phyloP scores from a whole-genome alignment of 768 basidiomycete genomes.

The Serendipita vermifera region DNA sequence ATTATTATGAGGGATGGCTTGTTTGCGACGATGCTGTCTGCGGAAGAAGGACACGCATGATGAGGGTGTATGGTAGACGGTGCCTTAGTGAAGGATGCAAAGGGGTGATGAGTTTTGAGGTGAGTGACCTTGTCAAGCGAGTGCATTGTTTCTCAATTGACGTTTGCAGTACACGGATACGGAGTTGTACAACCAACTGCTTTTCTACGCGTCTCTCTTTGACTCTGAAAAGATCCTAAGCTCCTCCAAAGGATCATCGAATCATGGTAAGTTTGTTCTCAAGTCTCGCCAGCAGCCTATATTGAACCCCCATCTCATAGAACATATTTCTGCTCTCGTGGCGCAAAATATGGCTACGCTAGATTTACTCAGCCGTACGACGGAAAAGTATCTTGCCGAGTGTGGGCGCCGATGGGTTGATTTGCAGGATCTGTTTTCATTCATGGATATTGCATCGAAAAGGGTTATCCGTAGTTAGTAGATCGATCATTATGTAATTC shows the following conservation, averaged over 20 bases:
- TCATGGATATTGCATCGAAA: too few relatives aligned
- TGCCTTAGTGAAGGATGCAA: conserved; percentile 61
- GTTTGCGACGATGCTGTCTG: conserved; percentile 82
- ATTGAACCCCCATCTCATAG: conserved; percentile 26
- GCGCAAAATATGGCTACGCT: conserved; percentile 41
- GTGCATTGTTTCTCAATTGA: conserved; percentile 9
- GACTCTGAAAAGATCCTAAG: conserved; percentile 51
- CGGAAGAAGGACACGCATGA: conserved; percentile 73
- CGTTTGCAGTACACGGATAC: conserved; percentile 61
- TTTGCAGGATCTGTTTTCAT: conserved; percentile 64
- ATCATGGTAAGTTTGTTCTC: conserved; percentile 16
- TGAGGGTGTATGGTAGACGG: conserved; percentile 79
- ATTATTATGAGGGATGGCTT: conserved; percentile 84
- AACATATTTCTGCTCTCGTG: conserved; percentile 40
- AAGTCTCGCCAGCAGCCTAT: background rate
- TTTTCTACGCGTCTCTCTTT: conserved; percentile 73
- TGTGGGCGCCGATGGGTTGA: conserved; percentile 88
- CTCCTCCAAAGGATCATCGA: conserved; percentile 34
- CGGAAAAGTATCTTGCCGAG: conserved; percentile 70
- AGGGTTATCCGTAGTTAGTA: too few relatives aligned
- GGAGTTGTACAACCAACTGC: conserved; percentile 77
- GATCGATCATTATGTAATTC: too few relatives aligned
- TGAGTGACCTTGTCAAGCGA: conserved; percentile 24
- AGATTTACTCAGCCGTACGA: conserved; percentile 37
- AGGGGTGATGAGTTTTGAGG: conserved; percentile 64